Evolutionary conservation across 331 rosid species (phyloP), one percentile per base, ranked within the genome.

Genomic region (Rosa hybrid): DNA sequence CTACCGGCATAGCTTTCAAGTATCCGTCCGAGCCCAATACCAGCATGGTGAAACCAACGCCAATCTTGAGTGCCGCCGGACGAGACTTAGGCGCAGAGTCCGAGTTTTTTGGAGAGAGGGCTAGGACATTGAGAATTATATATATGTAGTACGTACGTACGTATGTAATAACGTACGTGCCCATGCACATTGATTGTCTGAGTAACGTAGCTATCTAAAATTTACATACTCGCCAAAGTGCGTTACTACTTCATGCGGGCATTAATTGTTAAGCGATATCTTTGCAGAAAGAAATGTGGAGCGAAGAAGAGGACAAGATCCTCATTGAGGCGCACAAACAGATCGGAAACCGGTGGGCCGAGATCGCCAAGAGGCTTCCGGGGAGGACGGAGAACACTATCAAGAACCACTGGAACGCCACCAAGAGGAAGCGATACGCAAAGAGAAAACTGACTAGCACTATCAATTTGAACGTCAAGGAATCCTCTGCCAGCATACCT

Each of bases 341-440:
- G 48, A 38, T 92, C 2, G 96, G 96, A 4, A 92, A 92, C 77
- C 83, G 69, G 13, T 92, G 97, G 96, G 89, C 94, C 0, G 94
- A 91, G 69, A 92, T 92, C 4, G 90, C 97, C 1, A 87, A 77
- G 65, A 74, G 81, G 50, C 38, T 92, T 41, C 88, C 88, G 0
- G 92, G 90, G 0, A 77, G 96, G 13, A 88, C 90, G 0, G 94
- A 91, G 63, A 92, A 92, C 82, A 78, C 94, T 0, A 87, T 91
- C 7, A 89, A 92, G 79, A 92, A 92, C 75, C 96, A 91, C 9
- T 91, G 92, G 94, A 91, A 92, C 62, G 87, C 96, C 6, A 88
- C 96, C 0, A 92, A 91, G 81, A 78, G 97, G 0, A 64, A 87
- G 56, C 88, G 64, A 12, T 74, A 71, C 20, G 49, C 88, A 0